Evolutionary conservation across 139 green algal species (phyloP).

Genomic region (Picochlorum sp.): DNA sequence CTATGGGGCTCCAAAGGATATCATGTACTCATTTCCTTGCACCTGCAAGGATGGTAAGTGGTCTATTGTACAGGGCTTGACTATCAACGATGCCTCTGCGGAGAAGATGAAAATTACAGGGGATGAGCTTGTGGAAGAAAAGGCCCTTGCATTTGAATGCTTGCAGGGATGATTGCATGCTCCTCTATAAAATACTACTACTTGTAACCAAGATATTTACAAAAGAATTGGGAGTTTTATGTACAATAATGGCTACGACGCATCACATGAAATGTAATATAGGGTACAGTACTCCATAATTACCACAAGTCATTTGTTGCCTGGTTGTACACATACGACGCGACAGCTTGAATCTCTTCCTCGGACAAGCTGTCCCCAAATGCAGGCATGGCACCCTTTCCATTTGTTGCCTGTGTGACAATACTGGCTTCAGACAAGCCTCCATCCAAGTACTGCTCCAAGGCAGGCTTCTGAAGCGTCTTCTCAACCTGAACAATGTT

Average conservation of each 20-base stretch:
- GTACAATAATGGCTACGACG: too few relatives aligned
- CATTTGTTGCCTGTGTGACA: conserved; percentile 35
- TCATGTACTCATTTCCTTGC: conserved; percentile 84
- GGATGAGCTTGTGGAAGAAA: conserved; percentile 80
- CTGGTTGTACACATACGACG: conserved; percentile 57
- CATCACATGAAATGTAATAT: too few relatives aligned
- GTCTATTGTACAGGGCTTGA: conserved; percentile 78
- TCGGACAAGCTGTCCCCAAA: conserved; percentile 52
- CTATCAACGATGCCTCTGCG: conserved; percentile 57
- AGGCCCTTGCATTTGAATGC: conserved; percentile 51
- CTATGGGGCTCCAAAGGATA: conserved; percentile 62
- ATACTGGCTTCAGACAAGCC: conserved; percentile 18
- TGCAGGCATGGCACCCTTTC: conserved; percentile 64
- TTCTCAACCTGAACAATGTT: conserved; percentile 51
- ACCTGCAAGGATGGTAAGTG: conserved; percentile 80
- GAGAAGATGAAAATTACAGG: conserved; percentile 71
- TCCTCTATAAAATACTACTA: neutral
- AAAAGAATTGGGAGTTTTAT: too few relatives aligned
- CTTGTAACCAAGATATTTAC: neutral
- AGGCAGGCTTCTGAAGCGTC: conserved; percentile 49
- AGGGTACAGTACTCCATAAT: neutral
- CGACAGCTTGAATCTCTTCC: conserved; percentile 61
- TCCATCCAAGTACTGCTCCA: conserved; percentile 53
- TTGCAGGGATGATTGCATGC: conserved; percentile 5
- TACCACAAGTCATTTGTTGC: conserved; percentile 36